Percentiles rank a stretch among this genome's conserved stretches.
Conservation (phyloP, 176 grass and related monocot species). For the Oryza longistaminata region DNA sequence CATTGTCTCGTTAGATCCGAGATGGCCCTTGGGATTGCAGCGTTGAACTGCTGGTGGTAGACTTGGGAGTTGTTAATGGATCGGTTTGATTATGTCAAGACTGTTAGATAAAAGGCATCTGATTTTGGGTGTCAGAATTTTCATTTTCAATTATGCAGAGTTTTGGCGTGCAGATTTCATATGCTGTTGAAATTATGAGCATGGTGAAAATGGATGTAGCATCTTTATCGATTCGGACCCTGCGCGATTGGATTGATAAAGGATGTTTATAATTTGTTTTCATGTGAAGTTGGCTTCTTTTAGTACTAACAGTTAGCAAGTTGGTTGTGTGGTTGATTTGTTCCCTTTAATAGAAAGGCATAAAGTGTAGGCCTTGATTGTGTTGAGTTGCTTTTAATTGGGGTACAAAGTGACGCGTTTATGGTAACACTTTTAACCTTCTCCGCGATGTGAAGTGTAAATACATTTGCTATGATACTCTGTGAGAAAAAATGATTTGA, state of each 20-base stretch:
- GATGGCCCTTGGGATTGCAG: neutral
- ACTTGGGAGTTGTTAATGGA: neutral
- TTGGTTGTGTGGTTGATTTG: neutral
- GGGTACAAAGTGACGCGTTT: neutral
- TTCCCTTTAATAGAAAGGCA: neutral
- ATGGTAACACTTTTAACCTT: slow-evolving; percentile 15
- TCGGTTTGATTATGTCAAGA: neutral
- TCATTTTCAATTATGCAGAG: neutral
- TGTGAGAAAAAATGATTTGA: neutral
- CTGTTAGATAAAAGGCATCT: neutral
- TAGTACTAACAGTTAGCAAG: neutral
- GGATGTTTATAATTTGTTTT: neutral
- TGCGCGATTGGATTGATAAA: neutral
- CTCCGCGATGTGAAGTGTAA: slow-evolving; percentile 9
- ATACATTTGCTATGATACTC: slow-evolving; percentile 4
- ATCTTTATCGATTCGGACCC: slow-evolving; percentile 12
- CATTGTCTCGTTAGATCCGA: neutral
- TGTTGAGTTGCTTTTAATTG: neutral
- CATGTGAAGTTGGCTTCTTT: neutral
- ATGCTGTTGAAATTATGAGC: neutral
- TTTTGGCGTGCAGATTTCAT: neutral
- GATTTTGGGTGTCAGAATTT: neutral
- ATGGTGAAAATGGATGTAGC: neutral
- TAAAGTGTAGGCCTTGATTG: neutral
- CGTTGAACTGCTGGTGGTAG: neutral